Evolutionary conservation across 2,329 filamentous ascomycete genomes (phyloP).

Genomic region (Clarireedia hainanense): DNA sequence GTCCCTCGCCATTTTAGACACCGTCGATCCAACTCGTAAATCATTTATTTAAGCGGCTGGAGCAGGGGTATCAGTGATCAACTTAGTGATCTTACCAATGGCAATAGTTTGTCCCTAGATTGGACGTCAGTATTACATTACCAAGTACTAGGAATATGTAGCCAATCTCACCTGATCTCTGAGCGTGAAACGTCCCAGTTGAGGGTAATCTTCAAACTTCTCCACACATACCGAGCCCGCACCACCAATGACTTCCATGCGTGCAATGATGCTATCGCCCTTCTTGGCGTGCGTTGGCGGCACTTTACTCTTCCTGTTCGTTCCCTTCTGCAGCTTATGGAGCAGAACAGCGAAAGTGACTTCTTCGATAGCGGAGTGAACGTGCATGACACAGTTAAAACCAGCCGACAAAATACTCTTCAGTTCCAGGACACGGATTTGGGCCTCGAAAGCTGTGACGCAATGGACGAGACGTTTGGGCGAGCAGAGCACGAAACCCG

Average conservation of each 20-base stretch:
- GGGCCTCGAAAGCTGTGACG: conserved; percentile 84
- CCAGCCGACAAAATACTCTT: conserved; percentile 91
- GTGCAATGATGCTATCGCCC: conserved; percentile 79
- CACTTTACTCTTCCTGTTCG: conserved; percentile 84
- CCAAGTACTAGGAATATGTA: conserved; percentile 10
- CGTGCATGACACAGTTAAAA: conserved; percentile 96
- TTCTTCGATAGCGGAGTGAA: conserved; percentile 96
- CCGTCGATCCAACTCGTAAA: no score
- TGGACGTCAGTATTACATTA: conserved; percentile 14
- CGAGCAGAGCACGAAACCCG: conserved; percentile 93
- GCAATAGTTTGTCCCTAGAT: conserved; percentile 92
- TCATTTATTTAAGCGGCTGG: conserved; percentile 5
- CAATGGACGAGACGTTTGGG: conserved; percentile 90
- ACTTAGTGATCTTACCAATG: conserved; percentile 97
- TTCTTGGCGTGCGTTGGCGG: conserved; percentile 84
- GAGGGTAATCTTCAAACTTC: conserved; percentile 90
- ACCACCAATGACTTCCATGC: conserved; percentile 78
- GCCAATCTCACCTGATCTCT: conserved; percentile 63
- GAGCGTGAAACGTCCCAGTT: conserved; percentile 84
- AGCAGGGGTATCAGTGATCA: conserved; percentile 42
- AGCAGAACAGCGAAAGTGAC: conserved; percentile 83
- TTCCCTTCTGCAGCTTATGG: conserved; percentile 94
- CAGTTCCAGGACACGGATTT: conserved; percentile 90
- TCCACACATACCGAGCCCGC: conserved; percentile 88
- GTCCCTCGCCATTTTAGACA: no score